These are phyloP conservation scores for Fusarium euwallaceae DNA, from an alignment of 2,329 filamentous ascomycete species.

Conservation along the genomic window DNA sequence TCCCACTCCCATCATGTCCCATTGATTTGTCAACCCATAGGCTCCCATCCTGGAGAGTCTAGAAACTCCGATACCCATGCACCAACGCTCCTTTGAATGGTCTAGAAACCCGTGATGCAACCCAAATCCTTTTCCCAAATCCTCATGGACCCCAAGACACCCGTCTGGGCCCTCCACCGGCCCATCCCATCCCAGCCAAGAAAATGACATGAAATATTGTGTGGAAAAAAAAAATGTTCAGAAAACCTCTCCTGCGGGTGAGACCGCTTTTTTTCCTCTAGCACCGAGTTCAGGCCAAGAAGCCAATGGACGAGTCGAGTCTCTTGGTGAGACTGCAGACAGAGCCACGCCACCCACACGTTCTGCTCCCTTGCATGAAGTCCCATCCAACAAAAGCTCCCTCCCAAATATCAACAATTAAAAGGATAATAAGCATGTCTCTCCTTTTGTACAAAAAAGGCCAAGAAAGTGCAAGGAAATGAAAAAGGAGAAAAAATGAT, in stretches of 20 bases:
- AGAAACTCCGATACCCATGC: conserved; percentile 32
- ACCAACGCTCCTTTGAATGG: conserved; percentile 34
- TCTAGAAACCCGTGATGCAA: conserved; percentile 42
- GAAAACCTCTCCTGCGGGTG: conserved; percentile 25
- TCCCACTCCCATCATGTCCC: conserved; percentile 11
- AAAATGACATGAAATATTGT: conserved; percentile 21
- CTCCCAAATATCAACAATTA: conserved; percentile 35
- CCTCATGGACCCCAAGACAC: conserved; percentile 4
- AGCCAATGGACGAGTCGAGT: conserved; percentile 23
- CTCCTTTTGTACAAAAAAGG: conserved; percentile 27
- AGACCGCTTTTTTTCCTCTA: conserved; percentile 33
- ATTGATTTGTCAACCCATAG: conserved; percentile 16
- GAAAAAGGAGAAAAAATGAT: conserved; percentile 14
- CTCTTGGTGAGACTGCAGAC: conserved; percentile 30
- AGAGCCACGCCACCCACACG: conserved; percentile 32
- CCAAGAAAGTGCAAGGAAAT: conserved; percentile 10
- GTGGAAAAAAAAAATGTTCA: conserved; percentile 9
- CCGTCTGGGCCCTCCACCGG: not conserved
- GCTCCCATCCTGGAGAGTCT: conserved; percentile 37
- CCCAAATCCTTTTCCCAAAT: conserved; percentile 9
- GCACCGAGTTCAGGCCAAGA: conserved; percentile 32
- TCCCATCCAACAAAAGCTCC: conserved; percentile 31
- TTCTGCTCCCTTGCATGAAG: conserved; percentile 38
- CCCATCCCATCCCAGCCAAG: not conserved
- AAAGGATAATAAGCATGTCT: conserved; percentile 23